These are phyloP conservation scores for Arabidopsis hybrid DNA, from an alignment of 441 rosid genomes.

Conservation along the genomic window DNA sequence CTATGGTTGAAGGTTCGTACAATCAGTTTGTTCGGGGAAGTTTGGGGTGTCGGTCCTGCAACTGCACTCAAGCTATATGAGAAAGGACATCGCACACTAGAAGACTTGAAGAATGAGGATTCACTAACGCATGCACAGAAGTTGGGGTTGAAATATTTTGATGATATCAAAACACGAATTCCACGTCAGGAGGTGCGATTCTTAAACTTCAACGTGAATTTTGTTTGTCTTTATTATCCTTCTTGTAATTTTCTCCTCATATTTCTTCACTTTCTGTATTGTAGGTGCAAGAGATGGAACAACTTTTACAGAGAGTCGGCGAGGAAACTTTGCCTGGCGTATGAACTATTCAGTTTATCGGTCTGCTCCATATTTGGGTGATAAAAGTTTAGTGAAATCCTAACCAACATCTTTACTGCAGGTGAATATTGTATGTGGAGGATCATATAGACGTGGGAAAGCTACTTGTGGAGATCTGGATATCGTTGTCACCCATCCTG, in stretches of 20 bases:
- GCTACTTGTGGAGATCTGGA: slow-evolving; percentile 94
- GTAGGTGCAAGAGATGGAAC: slow-evolving; percentile 91
- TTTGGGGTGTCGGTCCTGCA: slow-evolving; percentile 98
- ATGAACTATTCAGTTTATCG: slow-evolving; percentile 33
- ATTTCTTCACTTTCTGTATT: slow-evolving; percentile 21
- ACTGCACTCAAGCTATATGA: slow-evolving; percentile 92
- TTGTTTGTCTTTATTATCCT: slow-evolving; percentile 11
- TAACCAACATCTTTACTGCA: slow-evolving; percentile 42
- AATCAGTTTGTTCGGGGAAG: slow-evolving; percentile 86
- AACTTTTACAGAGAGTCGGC: slow-evolving; percentile 73
- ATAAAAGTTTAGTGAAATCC: background rate
- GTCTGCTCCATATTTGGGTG: background rate
- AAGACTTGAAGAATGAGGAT: slow-evolving; percentile 80
- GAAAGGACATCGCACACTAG: slow-evolving; percentile 82
- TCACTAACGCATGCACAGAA: slow-evolving; percentile 83
- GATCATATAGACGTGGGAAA: slow-evolving; percentile 97
- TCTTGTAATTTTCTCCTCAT: background rate
- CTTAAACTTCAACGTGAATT: slow-evolving; percentile 34
- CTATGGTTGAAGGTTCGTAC: slow-evolving; percentile 70
- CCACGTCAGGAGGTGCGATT: slow-evolving; percentile 81
- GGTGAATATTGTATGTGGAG: slow-evolving; percentile 87
- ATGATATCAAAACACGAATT: slow-evolving; percentile 84
- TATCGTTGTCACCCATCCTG: slow-evolving; percentile 85
- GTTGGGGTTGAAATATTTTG: slow-evolving; percentile 87
- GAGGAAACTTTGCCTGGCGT: slow-evolving; percentile 86